Evolutionary conservation across 2,329 filamentous ascomycete species (phyloP).

Genomic region (Nemania bipapillata): DNA sequence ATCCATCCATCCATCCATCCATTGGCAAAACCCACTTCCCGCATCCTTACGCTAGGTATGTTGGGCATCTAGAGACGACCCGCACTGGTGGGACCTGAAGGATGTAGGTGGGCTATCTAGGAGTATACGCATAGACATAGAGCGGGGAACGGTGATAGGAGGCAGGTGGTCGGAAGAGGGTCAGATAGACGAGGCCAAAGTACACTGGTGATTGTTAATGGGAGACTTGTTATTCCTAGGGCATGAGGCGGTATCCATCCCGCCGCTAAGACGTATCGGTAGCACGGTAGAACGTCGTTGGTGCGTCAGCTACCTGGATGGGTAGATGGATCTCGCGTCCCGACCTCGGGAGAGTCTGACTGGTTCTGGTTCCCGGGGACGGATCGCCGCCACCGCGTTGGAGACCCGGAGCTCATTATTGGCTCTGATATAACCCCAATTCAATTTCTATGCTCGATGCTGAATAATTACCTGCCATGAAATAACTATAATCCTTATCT

Average conservation of each 20-base stretch:
- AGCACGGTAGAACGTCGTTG: slow-evolving; percentile 5
- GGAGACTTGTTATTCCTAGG: not conserved
- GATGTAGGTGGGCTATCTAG: not conserved
- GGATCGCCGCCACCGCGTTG: slow-evolving; percentile 26
- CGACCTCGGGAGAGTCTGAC: slow-evolving; percentile 26
- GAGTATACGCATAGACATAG: slow-evolving; percentile 21
- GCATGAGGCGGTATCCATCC: not conserved
- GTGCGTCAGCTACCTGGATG: not conserved
- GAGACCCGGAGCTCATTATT: slow-evolving; percentile 14
- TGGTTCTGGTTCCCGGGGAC: slow-evolving; percentile 16
- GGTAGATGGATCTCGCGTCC: slow-evolving; percentile 3
- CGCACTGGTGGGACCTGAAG: slow-evolving; percentile 28
- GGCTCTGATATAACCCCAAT: not conserved
- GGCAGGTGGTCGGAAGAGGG: not conserved
- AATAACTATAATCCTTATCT: not conserved
- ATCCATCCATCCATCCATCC: slow-evolving; percentile 18
- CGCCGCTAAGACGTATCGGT: not conserved
- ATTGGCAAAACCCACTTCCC: slow-evolving; percentile 30
- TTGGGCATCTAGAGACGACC: slow-evolving; percentile 24
- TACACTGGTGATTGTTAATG: not conserved
- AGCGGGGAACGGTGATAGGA: not conserved
- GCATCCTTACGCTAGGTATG: slow-evolving; percentile 10
- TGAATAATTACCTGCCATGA: not conserved
- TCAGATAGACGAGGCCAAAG: not conserved
- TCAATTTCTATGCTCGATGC: not conserved